Evolutionary conservation across 2,329 filamentous ascomycete genomes (phyloP), one percentile per base, ranked within the genome.

Genomic region (Podosphaera aphanis): DNA sequence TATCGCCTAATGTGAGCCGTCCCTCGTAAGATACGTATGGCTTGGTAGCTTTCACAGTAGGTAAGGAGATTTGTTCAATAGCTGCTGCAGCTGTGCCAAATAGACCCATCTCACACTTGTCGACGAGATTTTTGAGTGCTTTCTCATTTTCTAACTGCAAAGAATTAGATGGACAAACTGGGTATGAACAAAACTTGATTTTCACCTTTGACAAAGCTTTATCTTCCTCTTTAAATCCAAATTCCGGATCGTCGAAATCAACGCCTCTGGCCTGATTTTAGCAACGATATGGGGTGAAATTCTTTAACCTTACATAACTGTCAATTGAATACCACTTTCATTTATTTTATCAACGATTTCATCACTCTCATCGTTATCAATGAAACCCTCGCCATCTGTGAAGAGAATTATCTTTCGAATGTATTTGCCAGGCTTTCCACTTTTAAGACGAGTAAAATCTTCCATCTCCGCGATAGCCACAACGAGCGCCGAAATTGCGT

Each of bases 241-340:
- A 93, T 2, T 93, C 85, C 1, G 74, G 59, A 59, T 94, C 85
- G 58, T 98, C 85, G 61, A 98, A 95, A 59, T 98, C 90, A 16
- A 93, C 74, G 13, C 90, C 90, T 46, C 80, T 86, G 48, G 2
- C 38, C 19, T 25, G 27, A 19, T 48, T 61, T 59, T 50, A 58
- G 53, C 41, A 42, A 47, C 15, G 10, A 29, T 4, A 15, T 11
- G 23, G 7, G 21, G 7, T 25, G 18, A n/a, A 41, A 2, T 31
- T 29, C 36, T n/a, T 39, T 19, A 2, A 37, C 69, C 79, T 61
- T 61, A 85, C 79, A 95, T 63, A 10, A 95, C 65, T 1, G 79
- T 70, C 38, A 98, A 66, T 50, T 90, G 74, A 49, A 95, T 90
- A 2, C 71, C 71, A 33, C 79, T 73, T 7, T 79, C 70, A 50